phyloP scores from a whole-genome alignment of 73 alveolate genomes.

The Symbiodinium pilosum region DNA sequence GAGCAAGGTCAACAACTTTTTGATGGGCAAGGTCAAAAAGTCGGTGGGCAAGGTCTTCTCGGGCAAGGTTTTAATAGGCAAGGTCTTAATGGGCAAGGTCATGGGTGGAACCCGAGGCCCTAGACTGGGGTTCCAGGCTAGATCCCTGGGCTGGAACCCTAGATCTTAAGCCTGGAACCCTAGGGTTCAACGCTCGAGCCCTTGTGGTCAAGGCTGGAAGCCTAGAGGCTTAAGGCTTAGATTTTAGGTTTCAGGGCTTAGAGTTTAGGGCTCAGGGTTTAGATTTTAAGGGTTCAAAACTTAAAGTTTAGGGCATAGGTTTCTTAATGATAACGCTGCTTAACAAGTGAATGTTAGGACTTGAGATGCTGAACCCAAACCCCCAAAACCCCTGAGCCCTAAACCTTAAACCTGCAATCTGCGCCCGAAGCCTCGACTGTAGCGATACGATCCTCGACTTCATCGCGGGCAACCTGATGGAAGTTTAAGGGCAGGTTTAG shows the following conservation, averaged over 20 bases:
- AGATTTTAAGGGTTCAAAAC: not conserved
- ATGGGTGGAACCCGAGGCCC: too few relatives aligned
- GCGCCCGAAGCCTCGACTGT: not conserved
- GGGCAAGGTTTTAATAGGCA: too few relatives aligned
- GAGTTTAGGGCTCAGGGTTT: not conserved
- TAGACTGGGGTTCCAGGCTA: not conserved
- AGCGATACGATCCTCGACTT: slow-evolving; percentile 65
- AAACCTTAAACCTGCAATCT: not conserved
- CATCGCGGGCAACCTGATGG: slow-evolving; percentile 43
- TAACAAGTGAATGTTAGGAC: too few relatives aligned
- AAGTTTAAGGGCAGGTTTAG: not conserved
- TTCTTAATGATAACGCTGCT: too few relatives aligned
- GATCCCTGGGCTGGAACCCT: not conserved
- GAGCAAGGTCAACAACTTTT: not conserved
- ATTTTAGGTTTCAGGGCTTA: not conserved
- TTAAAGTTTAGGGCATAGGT: too few relatives aligned
- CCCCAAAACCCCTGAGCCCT: not conserved
- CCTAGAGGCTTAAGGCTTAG: not conserved
- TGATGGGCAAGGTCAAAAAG: too few relatives aligned
- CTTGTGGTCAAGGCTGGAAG: not conserved
- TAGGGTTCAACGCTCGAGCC: not conserved
- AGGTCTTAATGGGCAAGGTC: too few relatives aligned
- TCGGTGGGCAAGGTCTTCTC: too few relatives aligned
- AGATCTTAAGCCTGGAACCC: too few relatives aligned
- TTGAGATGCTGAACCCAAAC: not conserved